Percentiles rank a stretch among this genome's conserved stretches.
Conservation (phyloP, 176 grass and related monocot species). For the Leersia perrieri region DNA sequence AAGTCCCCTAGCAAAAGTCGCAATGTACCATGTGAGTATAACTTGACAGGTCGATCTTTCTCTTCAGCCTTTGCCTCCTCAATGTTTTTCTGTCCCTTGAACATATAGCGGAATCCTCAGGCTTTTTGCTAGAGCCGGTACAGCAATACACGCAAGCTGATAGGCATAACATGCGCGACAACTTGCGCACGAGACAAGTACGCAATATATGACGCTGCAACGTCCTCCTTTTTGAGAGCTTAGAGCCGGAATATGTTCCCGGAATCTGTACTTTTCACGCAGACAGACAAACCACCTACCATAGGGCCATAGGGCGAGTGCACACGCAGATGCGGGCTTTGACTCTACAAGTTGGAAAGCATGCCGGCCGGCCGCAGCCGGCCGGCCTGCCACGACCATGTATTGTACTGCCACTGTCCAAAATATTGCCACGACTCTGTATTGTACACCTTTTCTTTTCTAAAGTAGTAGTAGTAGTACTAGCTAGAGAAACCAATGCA, state of each 20-base stretch:
- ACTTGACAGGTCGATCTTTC: conserved; percentile 4
- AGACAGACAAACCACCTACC: background rate
- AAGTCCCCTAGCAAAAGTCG: conserved; percentile 14
- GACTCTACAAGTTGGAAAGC: background rate
- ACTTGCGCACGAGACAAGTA: background rate
- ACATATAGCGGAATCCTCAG: background rate
- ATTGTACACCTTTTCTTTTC: background rate
- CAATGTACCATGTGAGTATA: conserved; percentile 21
- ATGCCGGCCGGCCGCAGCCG: background rate
- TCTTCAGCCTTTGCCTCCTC: conserved; percentile 1
- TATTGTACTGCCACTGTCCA: background rate
- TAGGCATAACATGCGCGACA: background rate
- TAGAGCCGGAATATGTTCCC: conserved; percentile 4
- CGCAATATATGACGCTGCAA: background rate
- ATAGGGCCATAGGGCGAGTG: background rate
- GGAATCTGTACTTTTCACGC: conserved; percentile 14
- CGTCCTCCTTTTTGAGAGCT: background rate
- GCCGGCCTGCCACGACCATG: background rate
- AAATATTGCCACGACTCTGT: background rate
- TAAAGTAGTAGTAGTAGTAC: too few species aligned
- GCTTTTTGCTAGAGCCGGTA: conserved; percentile 1
- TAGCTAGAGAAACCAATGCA: too few species aligned
- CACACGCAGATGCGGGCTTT: background rate
- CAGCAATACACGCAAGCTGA: background rate
- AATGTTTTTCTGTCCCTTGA: conserved; percentile 28